Conservation (phyloP, 768 basidiomycete genomes). For the Suillus occidentalis region DNA sequence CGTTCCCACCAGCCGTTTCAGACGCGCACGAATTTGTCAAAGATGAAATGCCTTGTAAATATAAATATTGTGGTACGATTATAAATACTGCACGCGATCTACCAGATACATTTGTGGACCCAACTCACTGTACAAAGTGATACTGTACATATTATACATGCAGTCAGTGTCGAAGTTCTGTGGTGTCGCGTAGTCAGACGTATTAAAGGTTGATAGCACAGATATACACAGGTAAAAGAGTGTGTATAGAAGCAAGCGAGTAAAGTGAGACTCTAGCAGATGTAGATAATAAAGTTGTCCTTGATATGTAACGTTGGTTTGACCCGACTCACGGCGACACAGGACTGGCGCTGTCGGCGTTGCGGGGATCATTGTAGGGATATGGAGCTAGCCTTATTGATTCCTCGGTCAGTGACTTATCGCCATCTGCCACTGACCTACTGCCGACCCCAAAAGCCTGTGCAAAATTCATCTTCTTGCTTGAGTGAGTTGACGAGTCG, state of each 20-base stretch:
- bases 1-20: too few species aligned
- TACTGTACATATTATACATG: neutral
- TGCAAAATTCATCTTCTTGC: slow-evolving; percentile 34
- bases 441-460: slow-evolving; percentile 40
- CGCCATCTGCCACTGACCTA: slow-evolving; percentile 16
- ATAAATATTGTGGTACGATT: too few species aligned
- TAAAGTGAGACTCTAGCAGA: neutral
- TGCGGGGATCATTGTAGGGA: slow-evolving; percentile 17
- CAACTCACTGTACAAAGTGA: neutral
- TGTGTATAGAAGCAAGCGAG: neutral
- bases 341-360: slow-evolving; percentile 11
- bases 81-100: neutral
- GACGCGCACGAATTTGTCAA: neutral
- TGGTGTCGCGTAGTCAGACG: neutral
- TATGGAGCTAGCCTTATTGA: slow-evolving; percentile 42
- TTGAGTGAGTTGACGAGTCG: slow-evolving; percentile 26
- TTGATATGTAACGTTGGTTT: neutral
- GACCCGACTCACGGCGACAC: slow-evolving; percentile 6
- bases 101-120: neutral
- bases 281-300: neutral
- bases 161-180: neutral
- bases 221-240: neutral
- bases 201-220: neutral
- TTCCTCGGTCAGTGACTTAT: slow-evolving; percentile 32
- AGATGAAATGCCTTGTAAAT: neutral